These are phyloP conservation scores for Arthrobotrys pseudoclavata DNA, from an alignment of 2,329 filamentous ascomycete species.

Conservation along the genomic window DNA sequence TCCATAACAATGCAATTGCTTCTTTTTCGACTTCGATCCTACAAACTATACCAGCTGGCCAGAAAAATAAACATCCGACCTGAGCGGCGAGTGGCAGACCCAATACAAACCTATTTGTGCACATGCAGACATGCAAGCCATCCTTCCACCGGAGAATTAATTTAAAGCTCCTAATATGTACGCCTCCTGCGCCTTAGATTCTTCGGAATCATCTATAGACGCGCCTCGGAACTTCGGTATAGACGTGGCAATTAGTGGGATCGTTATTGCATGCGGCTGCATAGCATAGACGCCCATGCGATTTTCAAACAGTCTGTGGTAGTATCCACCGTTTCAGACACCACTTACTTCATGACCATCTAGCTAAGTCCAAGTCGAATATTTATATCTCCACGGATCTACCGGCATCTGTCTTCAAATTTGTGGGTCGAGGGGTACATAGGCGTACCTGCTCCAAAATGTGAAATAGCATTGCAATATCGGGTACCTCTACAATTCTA, in stretches of 20 bases:
- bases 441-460: neutral
- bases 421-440: too few relatives aligned
- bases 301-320: neutral
- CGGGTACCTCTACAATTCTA: neutral
- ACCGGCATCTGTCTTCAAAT: neutral
- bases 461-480: too few relatives aligned
- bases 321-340: neutral
- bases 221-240: conserved; percentile 7
- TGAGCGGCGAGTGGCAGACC: neutral
- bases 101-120: neutral
- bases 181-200: neutral
- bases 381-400: neutral
- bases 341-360: neutral
- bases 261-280: conserved; percentile 7
- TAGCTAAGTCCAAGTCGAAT: neutral
- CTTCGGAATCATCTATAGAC: neutral
- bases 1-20: conserved; percentile 10
- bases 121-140: conserved; percentile 12
- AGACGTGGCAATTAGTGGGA: neutral
- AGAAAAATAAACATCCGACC: conserved; percentile 4
- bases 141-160: conserved; percentile 13
- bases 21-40: conserved; percentile 7
- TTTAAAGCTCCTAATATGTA: neutral
- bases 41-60: neutral
- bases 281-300: conserved; percentile 17